Base-by-base conservation (phyloP, 805 yeast genomes). In the Kregervanrija fluxuum region DNA sequence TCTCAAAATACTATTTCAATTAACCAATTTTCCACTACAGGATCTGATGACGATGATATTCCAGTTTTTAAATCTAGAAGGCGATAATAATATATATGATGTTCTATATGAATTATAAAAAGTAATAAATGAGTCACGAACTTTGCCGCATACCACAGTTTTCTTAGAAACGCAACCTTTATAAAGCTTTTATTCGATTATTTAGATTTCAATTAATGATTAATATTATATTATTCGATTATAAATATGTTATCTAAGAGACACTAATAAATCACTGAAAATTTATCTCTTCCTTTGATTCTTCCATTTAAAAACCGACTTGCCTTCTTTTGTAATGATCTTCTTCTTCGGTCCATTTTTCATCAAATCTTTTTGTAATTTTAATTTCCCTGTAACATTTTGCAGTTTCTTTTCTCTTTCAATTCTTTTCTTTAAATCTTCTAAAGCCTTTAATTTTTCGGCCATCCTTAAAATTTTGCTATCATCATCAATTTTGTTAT, bases 321-420 rank as follows among this genome's bases (percentile, higher is more conserved):
- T 74, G 4, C 98, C 98, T 32, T 77, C 73, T 12, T 73, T 67
- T 45, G 74, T 83, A 3, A 74, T 70, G 5, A 83, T 62, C 68
- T 89, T 89, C 74, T 82, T 85, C 67, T 85, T 86, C 48, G 80
- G 78, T 0, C 98, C 98, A 52, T 81, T 84, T 62, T 87, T 87
- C 95, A 91, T 88, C 44, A 89, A 73, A 58, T 90, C 95, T 49
- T 85, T 79, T 55, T 89, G 95, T 45, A 77, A 55, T 45, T 84
- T 85, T 79, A 90, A 79, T 55, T 80, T 77, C 36, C 72, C 73
- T 56, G 87, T 83, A 13, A 91, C 85, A 41, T 74, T 74, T 41
- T 70, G 69, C 52, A 91, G 71, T 62, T 89, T 79, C 43, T 71
- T 66, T 49, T 80, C 85, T 54, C 95, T 76, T 51, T 83, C 81